Percentiles rank a stretch among this genome's conserved stretches.
Evolutionary conservation across 192 early-diverging fungal species (phyloP).

Genomic region (Gamsiella multidivaricata): DNA sequence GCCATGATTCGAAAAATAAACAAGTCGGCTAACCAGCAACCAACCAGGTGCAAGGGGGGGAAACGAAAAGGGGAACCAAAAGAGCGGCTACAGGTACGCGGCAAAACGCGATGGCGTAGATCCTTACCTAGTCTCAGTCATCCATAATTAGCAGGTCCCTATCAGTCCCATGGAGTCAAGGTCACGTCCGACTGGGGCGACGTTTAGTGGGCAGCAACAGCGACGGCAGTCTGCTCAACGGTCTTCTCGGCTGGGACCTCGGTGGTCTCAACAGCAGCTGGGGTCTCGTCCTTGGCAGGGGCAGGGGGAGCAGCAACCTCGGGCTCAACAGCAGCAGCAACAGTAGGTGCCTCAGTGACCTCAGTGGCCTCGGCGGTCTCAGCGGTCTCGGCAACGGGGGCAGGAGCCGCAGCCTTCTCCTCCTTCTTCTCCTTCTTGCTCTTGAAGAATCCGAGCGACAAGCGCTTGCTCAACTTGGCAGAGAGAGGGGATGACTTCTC

Average conservation of each 20-base stretch:
- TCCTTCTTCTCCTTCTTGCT: slow-evolving; percentile 50
- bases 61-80: background rate
- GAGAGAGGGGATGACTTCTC: slow-evolving; percentile 33
- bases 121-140: slow-evolving; percentile 20
- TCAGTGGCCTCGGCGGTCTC: slow-evolving; percentile 9
- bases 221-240: slow-evolving; percentile 11
- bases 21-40: background rate
- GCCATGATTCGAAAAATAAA: background rate
- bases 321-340: background rate
- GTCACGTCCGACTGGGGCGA: background rate
- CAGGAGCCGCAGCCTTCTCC: slow-evolving; percentile 26
- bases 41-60: background rate
- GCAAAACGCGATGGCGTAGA: background rate
- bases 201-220: slow-evolving; percentile 12
- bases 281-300: slow-evolving; percentile 21
- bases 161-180: slow-evolving; percentile 6
- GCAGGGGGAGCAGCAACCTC: background rate
- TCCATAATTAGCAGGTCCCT: slow-evolving; percentile 1
- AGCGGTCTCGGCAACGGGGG: slow-evolving; percentile 8
- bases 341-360: slow-evolving; percentile 5
- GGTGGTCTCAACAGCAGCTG: slow-evolving; percentile 11
- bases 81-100: background rate
- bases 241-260: background rate
- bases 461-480: slow-evolving; percentile 41
- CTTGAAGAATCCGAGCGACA: slow-evolving; percentile 46